phyloP scores from a whole-genome alignment of 306 rosid genomes.

The Dicorynia guianensis region DNA sequence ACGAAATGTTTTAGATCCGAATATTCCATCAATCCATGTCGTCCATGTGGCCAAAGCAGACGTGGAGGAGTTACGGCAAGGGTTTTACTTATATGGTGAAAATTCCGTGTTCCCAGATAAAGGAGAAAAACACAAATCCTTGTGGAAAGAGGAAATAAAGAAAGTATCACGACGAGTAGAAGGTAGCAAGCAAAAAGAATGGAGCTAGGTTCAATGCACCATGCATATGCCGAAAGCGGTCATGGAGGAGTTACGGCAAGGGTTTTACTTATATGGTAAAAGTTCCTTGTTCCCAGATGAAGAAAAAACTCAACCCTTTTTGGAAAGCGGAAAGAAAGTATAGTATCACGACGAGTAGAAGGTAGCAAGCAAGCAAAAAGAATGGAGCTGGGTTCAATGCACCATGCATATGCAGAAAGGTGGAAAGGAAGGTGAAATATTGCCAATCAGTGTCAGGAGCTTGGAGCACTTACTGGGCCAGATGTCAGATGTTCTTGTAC shows the following conservation, averaged over 20 bases:
- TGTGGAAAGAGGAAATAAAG: background rate
- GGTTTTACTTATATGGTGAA: no score
- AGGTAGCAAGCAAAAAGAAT: background rate
- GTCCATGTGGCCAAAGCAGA: no score
- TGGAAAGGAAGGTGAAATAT: slow-evolving; percentile 25
- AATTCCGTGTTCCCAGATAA: no score
- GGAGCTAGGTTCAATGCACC: slow-evolving; percentile 50
- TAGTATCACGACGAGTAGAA: background rate
- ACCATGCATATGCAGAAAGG: slow-evolving; percentile 30
- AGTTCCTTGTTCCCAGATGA: no score
- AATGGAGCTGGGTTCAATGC: slow-evolving; percentile 44
- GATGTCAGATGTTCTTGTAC: slow-evolving; percentile 23
- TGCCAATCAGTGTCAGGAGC: slow-evolving; percentile 46
- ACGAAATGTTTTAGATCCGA: no score
- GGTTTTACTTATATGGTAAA: no score
- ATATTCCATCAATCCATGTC: no score
- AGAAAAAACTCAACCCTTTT: background rate
- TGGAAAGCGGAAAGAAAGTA: background rate
- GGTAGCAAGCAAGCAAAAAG: background rate
- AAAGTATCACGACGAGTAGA: background rate
- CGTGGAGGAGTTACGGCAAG: no score
- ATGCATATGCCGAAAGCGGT: slow-evolving; percentile 2
- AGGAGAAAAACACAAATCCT: no score
- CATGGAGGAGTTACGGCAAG: no score
- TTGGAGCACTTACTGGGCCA: slow-evolving; percentile 27